Evolutionary conservation across 78 protist species (phyloP), one percentile per base, ranked within the genome.

Genomic region (Fonticula alba): DNA sequence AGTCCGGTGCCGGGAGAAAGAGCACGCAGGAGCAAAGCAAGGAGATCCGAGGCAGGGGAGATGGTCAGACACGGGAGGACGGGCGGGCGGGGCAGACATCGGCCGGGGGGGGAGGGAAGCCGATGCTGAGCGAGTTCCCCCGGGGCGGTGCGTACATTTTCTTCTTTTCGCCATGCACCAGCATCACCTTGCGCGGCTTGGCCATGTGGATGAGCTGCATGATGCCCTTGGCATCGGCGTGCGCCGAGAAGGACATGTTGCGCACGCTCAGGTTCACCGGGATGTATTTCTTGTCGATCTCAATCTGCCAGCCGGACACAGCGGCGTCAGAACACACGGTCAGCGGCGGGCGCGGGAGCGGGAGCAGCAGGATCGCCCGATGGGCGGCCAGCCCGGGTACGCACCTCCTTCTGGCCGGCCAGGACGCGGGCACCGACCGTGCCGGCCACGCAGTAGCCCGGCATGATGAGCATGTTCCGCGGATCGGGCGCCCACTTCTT

Each of bases 191-290:
- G 24, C 32, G 51, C 5, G 98, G 98, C 59, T 72, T 62, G 3
- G 78, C 56, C 76, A 71, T 80, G 20, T 58, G 63, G 1, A 94
- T 72, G 29, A 92, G 66, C 36, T 73, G 73, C 68, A 82, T 51
- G 63, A 93, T 89, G 53, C 97, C 98, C 55, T 76, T 75, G 26
- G 91, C 92, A 66, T 94, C 98, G 3, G 97, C 97, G 67, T 94
- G 98, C 2, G 98, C 98, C 1, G 82, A 71, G 78, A 77, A 80
- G 2, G 86, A 79, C 13, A 85, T 57, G 36, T 66, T 50, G 36
- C 55, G 62, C n/a, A 85, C 80, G 31, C 50, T 62, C 50, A 88
- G 62, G 33, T 66, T 37, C 22, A 84, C 81, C 1, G 74, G 41
- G 3, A 58, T 55, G 5, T 71, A 73, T 31, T 53, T 54, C 47